Evolutionary conservation across 129 eudicot genomes (phyloP), one percentile per base, ranked within the genome.

Genomic region (Gnaphalium uliginosum): DNA sequence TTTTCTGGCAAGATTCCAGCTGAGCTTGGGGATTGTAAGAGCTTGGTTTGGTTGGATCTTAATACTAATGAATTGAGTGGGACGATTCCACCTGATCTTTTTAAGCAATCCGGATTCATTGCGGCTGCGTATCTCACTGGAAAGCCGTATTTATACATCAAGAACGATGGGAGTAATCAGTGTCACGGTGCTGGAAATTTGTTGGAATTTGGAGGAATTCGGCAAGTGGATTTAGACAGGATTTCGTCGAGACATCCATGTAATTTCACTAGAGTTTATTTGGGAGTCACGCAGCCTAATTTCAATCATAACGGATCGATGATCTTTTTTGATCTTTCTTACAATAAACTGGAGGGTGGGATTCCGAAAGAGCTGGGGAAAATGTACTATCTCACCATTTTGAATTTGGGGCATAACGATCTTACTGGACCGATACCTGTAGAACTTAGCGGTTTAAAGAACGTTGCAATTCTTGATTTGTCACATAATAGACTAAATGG

Each of bases 111-210:
- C 2, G 99, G 99, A 0, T 82, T 65, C 54, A 89, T 95, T 50
- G 92, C 89, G 0, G 92, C 74, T 18, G 90, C 86, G 3, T 68
- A 80, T 41, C 82, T 89, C 2, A 89, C 91, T 2, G 94, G 93
- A 32, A 95, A 91, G 77, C 84, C 83, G 11, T 95, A 82, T 77
- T 81, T 80, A 8, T 95, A 95, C 73, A 89, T 95, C 81, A 95
- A 88, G 86, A 95, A 91, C 9, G 89, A 89, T 57, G 99, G 99
- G 23, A 89, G 97, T 71, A 72, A 81, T 35, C 88, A 86, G 67
- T 95, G 99, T 79, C 99, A 91, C 24, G 99, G 99, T 37, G 88
- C 97, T 0, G 99, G 99, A 53, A 95, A 95, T 81, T 78, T 95
- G 84, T 93, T 91, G 11, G 97, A 91, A 70, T 95, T 89, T 72